These are phyloP conservation scores for Aspergillus hortae DNA, from an alignment of 2,329 filamentous ascomycete species.

Conservation along the genomic window DNA sequence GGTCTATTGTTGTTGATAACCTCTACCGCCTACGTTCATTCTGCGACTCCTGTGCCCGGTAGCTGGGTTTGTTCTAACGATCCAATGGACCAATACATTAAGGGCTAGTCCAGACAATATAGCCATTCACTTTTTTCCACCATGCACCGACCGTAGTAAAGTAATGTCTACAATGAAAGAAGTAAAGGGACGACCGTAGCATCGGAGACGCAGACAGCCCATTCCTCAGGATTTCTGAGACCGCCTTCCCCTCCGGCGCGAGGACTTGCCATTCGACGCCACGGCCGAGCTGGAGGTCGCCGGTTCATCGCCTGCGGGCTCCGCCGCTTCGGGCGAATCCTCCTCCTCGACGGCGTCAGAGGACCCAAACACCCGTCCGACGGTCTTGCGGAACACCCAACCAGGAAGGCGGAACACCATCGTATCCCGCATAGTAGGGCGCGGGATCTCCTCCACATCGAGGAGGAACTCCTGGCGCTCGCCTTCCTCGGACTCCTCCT, in stretches of 20 bases:
- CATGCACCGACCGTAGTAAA: background rate
- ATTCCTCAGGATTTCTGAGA: constrained; percentile 24
- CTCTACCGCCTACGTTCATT: too few relatives aligned
- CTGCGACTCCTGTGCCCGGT: too few relatives aligned
- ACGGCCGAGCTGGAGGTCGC: constrained; percentile 19
- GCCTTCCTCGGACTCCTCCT: constrained; percentile 85
- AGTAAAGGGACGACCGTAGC: background rate
- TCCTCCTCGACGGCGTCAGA: constrained; percentile 12
- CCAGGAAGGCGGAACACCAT: constrained; percentile 74
- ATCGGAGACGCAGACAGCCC: too few relatives aligned
- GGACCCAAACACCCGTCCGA: constrained; percentile 26
- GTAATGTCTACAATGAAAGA: background rate
- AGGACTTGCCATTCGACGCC: constrained; percentile 17
- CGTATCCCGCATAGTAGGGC: constrained; percentile 77
- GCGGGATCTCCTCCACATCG: constrained; percentile 78
- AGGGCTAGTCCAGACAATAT: background rate
- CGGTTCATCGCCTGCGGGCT: constrained; percentile 19
- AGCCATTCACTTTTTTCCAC: background rate
- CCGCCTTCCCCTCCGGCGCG: constrained; percentile 26
- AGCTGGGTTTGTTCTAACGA: background rate
- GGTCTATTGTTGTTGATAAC: background rate
- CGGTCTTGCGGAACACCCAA: constrained; percentile 60
- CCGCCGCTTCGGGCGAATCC: constrained; percentile 19
- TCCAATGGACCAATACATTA: background rate
- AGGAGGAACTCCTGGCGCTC: constrained; percentile 78